Evolutionary conservation across 306 rosid genomes (phyloP), one percentile per base, ranked within the genome.

Genomic region (Vicia sativa): DNA sequence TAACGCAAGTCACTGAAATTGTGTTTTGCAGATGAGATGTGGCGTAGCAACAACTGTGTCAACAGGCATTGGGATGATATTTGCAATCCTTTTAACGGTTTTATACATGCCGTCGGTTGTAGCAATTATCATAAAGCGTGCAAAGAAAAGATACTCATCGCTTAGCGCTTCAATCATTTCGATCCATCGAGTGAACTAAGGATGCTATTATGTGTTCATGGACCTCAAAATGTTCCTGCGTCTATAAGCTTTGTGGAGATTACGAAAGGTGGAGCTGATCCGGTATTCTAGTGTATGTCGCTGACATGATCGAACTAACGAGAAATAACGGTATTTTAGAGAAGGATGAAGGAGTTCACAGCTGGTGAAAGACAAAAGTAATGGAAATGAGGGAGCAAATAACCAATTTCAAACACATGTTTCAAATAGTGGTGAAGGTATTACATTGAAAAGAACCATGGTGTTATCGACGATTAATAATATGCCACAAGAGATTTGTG

Each of bases 161-260:
- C 37, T 80, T 88, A 85, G 79, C 97, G 3, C 95, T 93, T 45
- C 86, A 88, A 28, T 66, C 84, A 60, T n/a, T 86, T 90, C 3
- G 82, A 84, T 29, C 96, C 97, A 1, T 74, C 80, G 28, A 76
- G 55, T 0, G 95, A 88, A 59, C 79, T 93, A 29, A 80, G 80
- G 39, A 73, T 93, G 41, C 76, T 93, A 34, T 52, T 90, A 6
- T 90, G 96, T 44, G 60, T 93, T 58, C 92, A 93, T 48, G 97
- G 97, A 56, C 82, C 82, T n/a, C 82, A 85, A 2, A 87, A 88
- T 58, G 76, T 77, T 41, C 66, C 82, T 13, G 67, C 90, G 23
- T 65, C 82, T 68, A 72, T 90, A n/a, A 93, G 88, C 86, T 80
- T 93, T 61, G 75, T 88, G 78, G 99, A 93, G 81, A 86, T 93